Base-by-base conservation (phyloP, 116 monocot species). In the Iris pallida region DNA sequence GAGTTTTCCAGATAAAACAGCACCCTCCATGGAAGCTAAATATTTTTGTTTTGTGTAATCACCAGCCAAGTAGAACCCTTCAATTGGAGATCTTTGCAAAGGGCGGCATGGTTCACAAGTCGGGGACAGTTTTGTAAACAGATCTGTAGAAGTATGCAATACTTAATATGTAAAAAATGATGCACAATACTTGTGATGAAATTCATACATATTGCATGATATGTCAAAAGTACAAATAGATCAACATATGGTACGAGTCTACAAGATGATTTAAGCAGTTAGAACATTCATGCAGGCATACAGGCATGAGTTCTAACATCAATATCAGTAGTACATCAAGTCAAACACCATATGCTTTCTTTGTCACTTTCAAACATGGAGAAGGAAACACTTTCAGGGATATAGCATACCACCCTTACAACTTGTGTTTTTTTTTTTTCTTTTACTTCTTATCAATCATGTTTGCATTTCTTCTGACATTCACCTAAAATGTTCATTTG, bases 31-130 rank as follows among this genome's bases (percentile, higher is more conserved):
- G 10, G 92, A 97, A 77, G 97, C 97, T 80, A 97, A 86, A 45
- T 97, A 97, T 69, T 90, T 97, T 73, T 97, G 97, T 40, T 97
- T 97, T 45, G 92, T 97, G 81, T 92, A 97, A 69, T 97, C 92
- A 19, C 97, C 92, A 57, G 97, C 81, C 48, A 97, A 49, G 66
- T 97, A 92, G 69, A 97, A 97, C 5, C 97, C 92, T 87, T 86
- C 78, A 53, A 97, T 82, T 5, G 92, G 90, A 20, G 97, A 90
- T 81, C 90, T 87, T 81, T 97, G 97, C 66, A 85, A 73, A 61
- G 97, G 92, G 15, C 97, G 87, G 70, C 92, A 92, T 45, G 92
- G 87, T 68, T 97, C 97, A 71, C 87, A 97, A 97, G 45, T 89
- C 70, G 7, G 97, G 92, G 43, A 92, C 78, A n/a, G 87, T 97